Evolutionary conservation across 257 asterid species (phyloP).

Genomic region (Nicotiana paniculata): DNA sequence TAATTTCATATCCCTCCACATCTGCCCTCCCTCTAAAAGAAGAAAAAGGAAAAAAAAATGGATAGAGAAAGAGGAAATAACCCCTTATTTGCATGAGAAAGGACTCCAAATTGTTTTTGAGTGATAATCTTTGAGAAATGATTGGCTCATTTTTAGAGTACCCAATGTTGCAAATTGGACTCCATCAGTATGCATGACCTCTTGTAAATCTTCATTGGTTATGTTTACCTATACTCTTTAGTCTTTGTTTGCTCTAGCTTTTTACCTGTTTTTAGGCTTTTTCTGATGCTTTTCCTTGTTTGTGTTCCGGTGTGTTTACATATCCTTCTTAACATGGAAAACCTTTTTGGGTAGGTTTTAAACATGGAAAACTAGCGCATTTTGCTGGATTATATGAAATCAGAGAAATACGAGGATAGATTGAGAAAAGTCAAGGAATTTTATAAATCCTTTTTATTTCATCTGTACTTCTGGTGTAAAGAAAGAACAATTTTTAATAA

Average conservation of each 20-base stretch:
- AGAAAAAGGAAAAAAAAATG: background rate
- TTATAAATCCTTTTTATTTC: background rate
- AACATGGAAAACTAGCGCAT: background rate
- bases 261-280: background rate
- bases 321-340: background rate
- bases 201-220: background rate
- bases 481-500: conserved; percentile 5
- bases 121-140: background rate
- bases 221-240: background rate
- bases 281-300: background rate
- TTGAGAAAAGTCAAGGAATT: background rate
- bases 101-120: background rate
- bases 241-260: background rate
- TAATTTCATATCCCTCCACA: background rate
- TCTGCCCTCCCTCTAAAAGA: background rate
- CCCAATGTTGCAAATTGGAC: background rate
- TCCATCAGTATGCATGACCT: background rate
- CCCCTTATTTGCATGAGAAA: background rate
- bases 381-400: background rate
- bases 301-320: background rate
- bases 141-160: background rate
- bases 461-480: background rate
- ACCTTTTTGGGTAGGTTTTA: too few relatives aligned
- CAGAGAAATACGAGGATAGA: background rate
- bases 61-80: background rate